phyloP scores from a whole-genome alignment of 106 monocot genomes.

The Ottelia alismoides region DNA sequence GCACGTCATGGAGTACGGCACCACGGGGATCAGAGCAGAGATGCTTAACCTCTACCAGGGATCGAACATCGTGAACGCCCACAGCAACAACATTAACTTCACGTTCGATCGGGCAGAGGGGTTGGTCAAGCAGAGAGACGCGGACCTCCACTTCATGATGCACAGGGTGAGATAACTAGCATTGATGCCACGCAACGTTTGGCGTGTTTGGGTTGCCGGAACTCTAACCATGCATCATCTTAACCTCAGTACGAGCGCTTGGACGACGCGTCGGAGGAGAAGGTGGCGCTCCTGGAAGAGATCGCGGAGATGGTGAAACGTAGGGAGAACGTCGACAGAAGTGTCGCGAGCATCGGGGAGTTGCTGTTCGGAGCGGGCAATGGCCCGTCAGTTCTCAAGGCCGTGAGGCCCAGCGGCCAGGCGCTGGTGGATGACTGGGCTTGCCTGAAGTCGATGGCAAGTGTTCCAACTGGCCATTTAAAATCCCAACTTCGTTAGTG shows the following conservation, averaged over 20 bases:
- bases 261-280: conserved; percentile 29
- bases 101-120: not conserved
- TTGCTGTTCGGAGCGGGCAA: conserved; percentile 38
- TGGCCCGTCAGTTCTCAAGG: conserved; percentile 23
- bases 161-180: conserved; percentile 38
- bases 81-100: conserved; percentile 18
- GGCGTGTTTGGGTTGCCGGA: not conserved
- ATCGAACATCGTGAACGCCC: conserved; percentile 6
- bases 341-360: conserved; percentile 40
- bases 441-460: conserved; percentile 70
- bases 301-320: conserved; percentile 38
- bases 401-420: conserved; percentile 29
- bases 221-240: not conserved
- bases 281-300: conserved; percentile 38
- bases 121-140: conserved; percentile 64
- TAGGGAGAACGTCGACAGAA: conserved; percentile 46
- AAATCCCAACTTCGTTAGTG: no score
- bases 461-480: no score
- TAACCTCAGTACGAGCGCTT: conserved; percentile 34
- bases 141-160: conserved; percentile 82
- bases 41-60: conserved; percentile 14
- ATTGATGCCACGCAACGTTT: conserved; percentile 45
- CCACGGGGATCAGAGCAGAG: not conserved
- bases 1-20: conserved; percentile 28
- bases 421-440: conserved; percentile 71